Conservation (phyloP, 1,284 basidiomycete species). For the Fomitopsis pinicola region DNA sequence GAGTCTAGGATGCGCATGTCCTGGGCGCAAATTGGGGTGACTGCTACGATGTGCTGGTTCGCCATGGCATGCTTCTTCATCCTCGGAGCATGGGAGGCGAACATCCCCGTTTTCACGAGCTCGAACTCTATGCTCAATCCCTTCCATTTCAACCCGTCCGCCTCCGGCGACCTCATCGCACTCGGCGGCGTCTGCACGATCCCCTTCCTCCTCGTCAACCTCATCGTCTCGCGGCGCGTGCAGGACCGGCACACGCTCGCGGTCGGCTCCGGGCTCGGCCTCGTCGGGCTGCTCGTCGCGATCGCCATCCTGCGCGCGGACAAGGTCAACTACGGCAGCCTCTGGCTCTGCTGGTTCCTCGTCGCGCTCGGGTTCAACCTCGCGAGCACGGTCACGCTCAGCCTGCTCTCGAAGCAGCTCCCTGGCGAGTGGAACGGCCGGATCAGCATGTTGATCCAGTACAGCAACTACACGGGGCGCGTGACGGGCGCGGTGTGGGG, state of each 20-base stretch:
- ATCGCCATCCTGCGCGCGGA: conserved; percentile 39
- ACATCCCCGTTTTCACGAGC: conserved; percentile 63
- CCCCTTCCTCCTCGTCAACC: conserved; percentile 63
- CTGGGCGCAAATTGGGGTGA: conserved; percentile 41
- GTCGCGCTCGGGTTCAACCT: conserved; percentile 70
- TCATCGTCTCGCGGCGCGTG: conserved; percentile 49
- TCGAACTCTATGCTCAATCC: conserved; percentile 21
- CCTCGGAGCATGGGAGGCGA: conserved; percentile 68
- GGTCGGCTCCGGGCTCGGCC: conserved; percentile 46
- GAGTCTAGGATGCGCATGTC: conserved; percentile 11
- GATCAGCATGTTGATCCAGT: conserved; percentile 58
- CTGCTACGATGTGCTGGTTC: conserved; percentile 68
- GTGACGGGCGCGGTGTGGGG: conserved; percentile 66
- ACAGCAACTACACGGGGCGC: conserved; percentile 61
- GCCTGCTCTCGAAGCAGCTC: conserved; percentile 62
- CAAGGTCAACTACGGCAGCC: conserved; percentile 42
- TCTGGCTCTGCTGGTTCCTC: conserved; percentile 65
- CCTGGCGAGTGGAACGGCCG: conserved; percentile 56
- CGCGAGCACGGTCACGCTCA: conserved; percentile 61
- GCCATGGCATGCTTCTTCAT: conserved; percentile 73
- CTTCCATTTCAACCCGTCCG: conserved; percentile 57
- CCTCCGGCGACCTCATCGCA: conserved; percentile 68
- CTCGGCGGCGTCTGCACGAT: conserved; percentile 58
- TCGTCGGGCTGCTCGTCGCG: conserved; percentile 49
- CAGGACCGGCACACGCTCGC: conserved; percentile 63